Base-by-base conservation (phyloP, 371 early-diverging fungal genomes). In the Mortierella sp. region DNA sequence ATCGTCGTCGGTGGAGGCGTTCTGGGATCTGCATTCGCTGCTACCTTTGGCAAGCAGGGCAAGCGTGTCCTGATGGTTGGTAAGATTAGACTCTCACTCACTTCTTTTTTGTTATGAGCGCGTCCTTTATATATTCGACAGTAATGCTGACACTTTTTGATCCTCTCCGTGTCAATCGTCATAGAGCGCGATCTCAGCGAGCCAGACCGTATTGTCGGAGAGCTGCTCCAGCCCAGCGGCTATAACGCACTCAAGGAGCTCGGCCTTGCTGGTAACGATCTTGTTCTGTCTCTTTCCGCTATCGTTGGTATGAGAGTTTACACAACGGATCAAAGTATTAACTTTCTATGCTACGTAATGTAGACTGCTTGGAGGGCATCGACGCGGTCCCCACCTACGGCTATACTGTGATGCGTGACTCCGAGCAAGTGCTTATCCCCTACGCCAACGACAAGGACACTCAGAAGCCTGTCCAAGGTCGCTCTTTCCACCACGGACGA, bases 141-240 rank as follows among this genome's bases (percentile, higher is more conserved):
- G 14, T 24, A 3, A 35, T 35, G 35, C 63, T 63, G 7, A 63
- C 21, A 14, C 8, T 5, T 12, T 14, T 29, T 60, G 29, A 29
- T 29, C 60, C 4, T 58, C 71, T 6, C 21, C 65, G 5, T 56
- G 24, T 60, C 58, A 27, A 38, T 65, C 21, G 10, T 58, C 63
- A 68, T 92, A 88, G 99, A 98, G 82, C 91, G 98, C 71, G 97
- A 96, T 87, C 92, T 96, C 88, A 89, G 81, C 43, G 96, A 98
- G 84, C 98, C 98, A 1, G 98, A 98, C 88, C 93, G 99, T 38
- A 98, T 98, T 78, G 99, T 98, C 27, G 99, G 99, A 27, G 99
- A 98, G 88, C 88, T 98, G 58, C 89, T 98, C 91, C 98, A 98
- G 87, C 99, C 99, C 0, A 96, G 98, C 35, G 98, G 99, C 60